Evolutionary conservation across 768 basidiomycete species (phyloP), one percentile per base, ranked within the genome.

Genomic region (Postia placenta): DNA sequence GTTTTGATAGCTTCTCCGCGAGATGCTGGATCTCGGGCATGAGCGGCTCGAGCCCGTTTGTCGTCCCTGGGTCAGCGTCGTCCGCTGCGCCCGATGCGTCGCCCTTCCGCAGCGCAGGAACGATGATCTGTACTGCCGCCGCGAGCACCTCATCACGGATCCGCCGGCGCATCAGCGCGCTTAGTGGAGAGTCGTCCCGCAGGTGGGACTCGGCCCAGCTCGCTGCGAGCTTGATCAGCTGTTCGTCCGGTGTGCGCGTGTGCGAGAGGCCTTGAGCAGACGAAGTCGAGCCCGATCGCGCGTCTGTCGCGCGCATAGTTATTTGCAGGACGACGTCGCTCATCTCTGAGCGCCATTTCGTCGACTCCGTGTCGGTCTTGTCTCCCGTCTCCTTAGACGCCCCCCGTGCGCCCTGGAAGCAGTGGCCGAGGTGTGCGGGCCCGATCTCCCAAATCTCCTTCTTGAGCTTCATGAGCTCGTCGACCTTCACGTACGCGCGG

Each of bases 271-370:
- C 37, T 46, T 57, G 51, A 33, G 51, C 24, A 45, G 27, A 11
- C 30, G 41, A 11, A 40, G 39, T 47, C 28, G 48, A 24, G 46
- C 48, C 51, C 35, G 52, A 46, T 2, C 55, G 47, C 14, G 72
- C 67, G 52, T 79, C 74, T 40, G 72, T 75, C 19, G 85, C 87
- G 37, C 85, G 79, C 61, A 76, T 77, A 4, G 85, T 84, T 42
- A 92, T 70, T 63, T 93, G 91, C 44, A 92, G 67, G 17, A 85
- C 78, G 50, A 91, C 74, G 55, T 81, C 84, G 52, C 76, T 74
- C 62, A 81, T 81, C 48, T 76, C 72, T 42, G 61, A 63, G 50
- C 69, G 70, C 78, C 83, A 81, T 54, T 73, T 72, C 53, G 76
- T 76, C 50, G 63, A 54, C 50, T 81, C 81, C 43, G 67, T 54